Evolutionary conservation across 495 filamentous ascomycete genomes (phyloP), one percentile per base, ranked within the genome.

Genomic region (Aspergillus coremiiformis): DNA sequence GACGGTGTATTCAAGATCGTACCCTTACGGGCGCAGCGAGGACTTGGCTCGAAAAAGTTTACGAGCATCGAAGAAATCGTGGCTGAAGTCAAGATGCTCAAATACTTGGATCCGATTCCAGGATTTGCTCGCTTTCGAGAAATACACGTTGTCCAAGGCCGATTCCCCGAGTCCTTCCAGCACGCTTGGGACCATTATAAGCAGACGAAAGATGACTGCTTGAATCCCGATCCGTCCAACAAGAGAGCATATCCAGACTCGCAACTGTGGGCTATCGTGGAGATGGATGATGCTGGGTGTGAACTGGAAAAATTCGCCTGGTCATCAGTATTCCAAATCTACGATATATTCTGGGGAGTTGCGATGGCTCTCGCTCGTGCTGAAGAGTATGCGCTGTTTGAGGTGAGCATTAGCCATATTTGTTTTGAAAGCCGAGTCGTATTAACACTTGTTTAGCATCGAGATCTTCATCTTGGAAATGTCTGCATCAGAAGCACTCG

Each of bases 51-150:
- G 14, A 72, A 69, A 35, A 71, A 70, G 17, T 73, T 72, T 58
- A 80, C 75, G 5, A 66, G 61, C 6, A 71, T 83, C 14, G 66
- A 73, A 0, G 74, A 80, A 47, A 79, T 87, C 27, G 73, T 74
- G 9, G 70, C 79, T 0, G 90, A 96, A 63, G 73, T 92, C 19
- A 76, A 76, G 49, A 84, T 93, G 49, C 82, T 91, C 17, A 83
- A 89, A 51, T 83, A 79, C 49, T 78, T 96, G 20, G 82, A 86
- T 42, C 78, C 81, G 15, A 82, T 92, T 39, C 88, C 89, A 1
- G 90, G 90, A n/a, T 96, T 94, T 66, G 87, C 89, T n/a, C 77
- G 84, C n/a, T 92, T 92, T 70, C 82, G 90, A 59, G 84, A 86
- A 39, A 78, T 86, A 5, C 83, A 86, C 41, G 72, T 96, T 7